Evolutionary conservation across 2,329 filamentous ascomycete genomes (phyloP), one percentile per base, ranked within the genome.

Genomic region (Karstenula rhodostoma): DNA sequence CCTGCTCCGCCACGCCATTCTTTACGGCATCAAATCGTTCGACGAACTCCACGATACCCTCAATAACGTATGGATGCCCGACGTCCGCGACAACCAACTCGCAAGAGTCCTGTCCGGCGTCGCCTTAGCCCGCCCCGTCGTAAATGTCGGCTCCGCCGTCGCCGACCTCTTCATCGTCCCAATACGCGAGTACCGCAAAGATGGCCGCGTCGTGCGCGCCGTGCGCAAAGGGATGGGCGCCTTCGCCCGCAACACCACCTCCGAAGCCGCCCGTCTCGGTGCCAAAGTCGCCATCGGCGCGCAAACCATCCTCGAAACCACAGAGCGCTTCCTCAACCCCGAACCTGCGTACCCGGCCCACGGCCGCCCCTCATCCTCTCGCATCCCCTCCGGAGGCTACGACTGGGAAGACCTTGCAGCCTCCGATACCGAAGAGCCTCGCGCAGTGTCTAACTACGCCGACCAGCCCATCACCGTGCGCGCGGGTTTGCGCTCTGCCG

Each of bases 21-120:
- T 98, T 37, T 97, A 98, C 68, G 95, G 96, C 29, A 87, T 97
- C 0, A 89, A 89, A 8, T 95, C 95, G 0, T 97, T 98, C 68
- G 94, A 98, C 67, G 89, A 91, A 52, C 85, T 99, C 2, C 93
- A 95, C 56, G 88, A 94, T 76, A 94, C 90, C 2, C 85, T 99
- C 35, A 98, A 98, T 73, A 93, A 96, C 73, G 92, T 97, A 46
- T 99, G 95, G 95, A 96, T 90, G 86, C 93, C 93, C 0, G 94
- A 99, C 73, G 91, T 99, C 57, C 93, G 91, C 74, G 83, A 86
- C 17, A 96, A 94, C 67, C 95, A 99, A 76, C 88, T 99, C 5
- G 93, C 93, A 0, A 89, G 90, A 1, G 91, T 99, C 1, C 85
- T 99, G 37, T 92, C 93, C 2, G 95, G 95, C 22, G 83, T 99